These are phyloP conservation scores for Rosa hybrid DNA, from an alignment of 331 rosid genomes.

Conservation along the genomic window DNA sequence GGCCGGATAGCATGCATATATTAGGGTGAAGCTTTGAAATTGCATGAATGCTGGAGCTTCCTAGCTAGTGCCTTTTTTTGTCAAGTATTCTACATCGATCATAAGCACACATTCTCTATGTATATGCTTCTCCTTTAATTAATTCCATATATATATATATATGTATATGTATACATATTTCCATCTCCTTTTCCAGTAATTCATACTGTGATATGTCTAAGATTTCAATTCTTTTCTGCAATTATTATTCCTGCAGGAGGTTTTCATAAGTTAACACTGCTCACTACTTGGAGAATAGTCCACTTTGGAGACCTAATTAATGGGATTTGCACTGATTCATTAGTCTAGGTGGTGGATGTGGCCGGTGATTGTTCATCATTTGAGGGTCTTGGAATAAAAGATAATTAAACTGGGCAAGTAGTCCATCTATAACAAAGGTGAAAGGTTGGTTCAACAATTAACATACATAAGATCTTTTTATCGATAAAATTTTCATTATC, in stretches of 20 bases:
- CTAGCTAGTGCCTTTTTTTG: neutral
- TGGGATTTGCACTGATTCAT: neutral
- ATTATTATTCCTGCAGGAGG: constrained; percentile 12
- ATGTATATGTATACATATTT: no score
- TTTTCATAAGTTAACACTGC: constrained; percentile 9
- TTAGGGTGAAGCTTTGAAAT: neutral
- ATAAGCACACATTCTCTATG: neutral
- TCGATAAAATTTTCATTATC: no score
- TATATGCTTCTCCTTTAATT: neutral
- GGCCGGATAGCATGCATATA: no score
- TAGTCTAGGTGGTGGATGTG: neutral
- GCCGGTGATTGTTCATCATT: neutral
- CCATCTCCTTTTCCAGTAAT: neutral
- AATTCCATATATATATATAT: neutral
- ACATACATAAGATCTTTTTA: no score
- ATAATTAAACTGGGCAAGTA: no score
- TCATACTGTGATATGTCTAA: no score
- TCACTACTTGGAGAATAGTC: neutral
- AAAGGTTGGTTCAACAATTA: no score
- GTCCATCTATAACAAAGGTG: no score
- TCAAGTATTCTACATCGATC: neutral
- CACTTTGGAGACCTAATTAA: neutral
- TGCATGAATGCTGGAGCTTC: constrained; percentile 5
- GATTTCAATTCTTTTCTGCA: neutral
- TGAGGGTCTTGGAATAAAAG: no score